Conservation (phyloP, 441 rosid species). For the Pelargonium citronellum region DNA sequence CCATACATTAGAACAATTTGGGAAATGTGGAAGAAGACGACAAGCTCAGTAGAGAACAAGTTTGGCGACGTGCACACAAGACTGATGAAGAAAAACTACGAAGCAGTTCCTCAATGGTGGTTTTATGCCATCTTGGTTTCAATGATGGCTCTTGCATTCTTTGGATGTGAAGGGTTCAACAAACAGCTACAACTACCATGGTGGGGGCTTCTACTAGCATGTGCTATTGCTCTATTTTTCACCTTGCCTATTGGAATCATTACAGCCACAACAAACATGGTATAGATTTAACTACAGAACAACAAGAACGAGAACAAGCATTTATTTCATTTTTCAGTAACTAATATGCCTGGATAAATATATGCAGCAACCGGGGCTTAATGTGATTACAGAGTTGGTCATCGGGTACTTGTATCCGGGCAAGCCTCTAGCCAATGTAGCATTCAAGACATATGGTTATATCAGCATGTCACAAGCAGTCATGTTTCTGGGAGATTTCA, state of each 20-base stretch:
- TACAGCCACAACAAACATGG: constrained; percentile 21
- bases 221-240: constrained; percentile 14
- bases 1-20: not conserved
- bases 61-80: constrained; percentile 19
- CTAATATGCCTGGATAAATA: not conserved
- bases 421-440: constrained; percentile 20
- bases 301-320: not conserved
- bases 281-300: not conserved
- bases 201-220: constrained; percentile 22
- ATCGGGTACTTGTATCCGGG: constrained; percentile 26
- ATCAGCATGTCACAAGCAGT: constrained; percentile 23
- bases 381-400: constrained; percentile 22
- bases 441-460: constrained; percentile 21
- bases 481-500: constrained; percentile 18
- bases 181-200: constrained; percentile 21
- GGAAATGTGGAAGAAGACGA: constrained; percentile 15
- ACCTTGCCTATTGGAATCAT: constrained; percentile 20
- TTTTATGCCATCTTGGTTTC: constrained; percentile 9
- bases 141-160: constrained; percentile 8
- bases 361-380: constrained; percentile 19
- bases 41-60: not conserved
- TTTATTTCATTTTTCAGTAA: not conserved
- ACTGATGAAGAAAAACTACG: constrained; percentile 22
- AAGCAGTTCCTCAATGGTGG: constrained; percentile 24
- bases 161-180: constrained; percentile 18